phyloP scores from a whole-genome alignment of 192 early-diverging fungal species.

The Backusella luteola region DNA sequence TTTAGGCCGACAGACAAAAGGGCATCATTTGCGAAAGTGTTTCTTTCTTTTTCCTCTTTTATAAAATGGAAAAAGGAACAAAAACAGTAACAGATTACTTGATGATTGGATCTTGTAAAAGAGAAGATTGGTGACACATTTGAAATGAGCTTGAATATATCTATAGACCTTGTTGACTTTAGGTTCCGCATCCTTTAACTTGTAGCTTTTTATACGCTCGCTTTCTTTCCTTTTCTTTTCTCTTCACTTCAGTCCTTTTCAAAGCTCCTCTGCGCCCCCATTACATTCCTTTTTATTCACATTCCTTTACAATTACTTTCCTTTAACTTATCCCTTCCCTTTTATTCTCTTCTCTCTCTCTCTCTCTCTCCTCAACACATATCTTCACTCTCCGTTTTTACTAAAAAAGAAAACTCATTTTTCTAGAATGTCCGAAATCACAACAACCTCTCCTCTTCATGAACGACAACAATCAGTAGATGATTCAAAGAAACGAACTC shows the following conservation, averaged over 20 bases:
- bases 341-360: not conserved
- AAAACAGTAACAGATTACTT: not conserved
- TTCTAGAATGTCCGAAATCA: not conserved
- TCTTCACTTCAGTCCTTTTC: slow-evolving; percentile 1
- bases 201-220: not conserved
- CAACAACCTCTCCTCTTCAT: not conserved
- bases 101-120: not conserved
- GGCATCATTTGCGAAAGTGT: not conserved
- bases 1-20: not conserved
- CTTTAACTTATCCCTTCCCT: not conserved
- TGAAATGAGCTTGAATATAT: not conserved
- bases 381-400: not conserved
- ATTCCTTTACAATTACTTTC: not conserved
- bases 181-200: slow-evolving; percentile 4
- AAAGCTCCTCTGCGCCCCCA: not conserved
- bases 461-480: not conserved
- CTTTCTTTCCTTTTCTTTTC: not conserved
- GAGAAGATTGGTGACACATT: not conserved
- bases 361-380: not conserved
- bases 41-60: not conserved
- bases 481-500: slow-evolving; percentile 54
- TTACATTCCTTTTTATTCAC: not conserved
- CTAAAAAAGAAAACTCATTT: not conserved
- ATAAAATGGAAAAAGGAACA: not conserved
- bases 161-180: not conserved